Conservation (phyloP, 148 eudicot genomes). For the Pharnaceum exiguum region DNA sequence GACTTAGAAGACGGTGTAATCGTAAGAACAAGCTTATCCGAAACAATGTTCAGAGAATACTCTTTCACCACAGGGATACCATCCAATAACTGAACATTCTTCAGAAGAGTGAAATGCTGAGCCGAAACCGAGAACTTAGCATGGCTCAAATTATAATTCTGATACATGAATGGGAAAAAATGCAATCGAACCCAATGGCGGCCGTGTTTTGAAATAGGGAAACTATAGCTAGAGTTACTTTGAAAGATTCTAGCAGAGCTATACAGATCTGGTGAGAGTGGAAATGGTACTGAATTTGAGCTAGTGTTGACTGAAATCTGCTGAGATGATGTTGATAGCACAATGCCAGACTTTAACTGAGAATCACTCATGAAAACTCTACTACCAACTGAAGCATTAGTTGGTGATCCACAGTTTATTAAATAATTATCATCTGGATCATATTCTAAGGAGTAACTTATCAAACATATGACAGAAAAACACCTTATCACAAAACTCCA, state of each 20-base stretch:
- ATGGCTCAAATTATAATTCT: conserved; percentile 30
- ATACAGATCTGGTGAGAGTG: conserved; percentile 27
- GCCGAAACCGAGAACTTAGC: conserved; percentile 50
- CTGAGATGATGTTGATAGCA: conserved; percentile 42
- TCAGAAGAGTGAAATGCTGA: conserved; percentile 45
- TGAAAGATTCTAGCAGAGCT: conserved; percentile 42
- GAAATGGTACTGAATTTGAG: conserved; percentile 26
- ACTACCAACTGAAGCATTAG: conserved; percentile 31
- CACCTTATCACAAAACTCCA: conserved; percentile 17
- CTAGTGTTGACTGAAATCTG: conserved; percentile 18
- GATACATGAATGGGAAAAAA: conserved; percentile 44
- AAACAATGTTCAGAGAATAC: conserved; percentile 39
- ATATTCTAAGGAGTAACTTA: conserved; percentile 29
- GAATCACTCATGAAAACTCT: conserved; percentile 40
- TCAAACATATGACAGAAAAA: conserved; percentile 32
- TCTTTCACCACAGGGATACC: conserved; percentile 38
- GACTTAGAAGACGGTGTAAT: conserved; percentile 40
- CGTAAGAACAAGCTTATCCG: conserved; percentile 36
- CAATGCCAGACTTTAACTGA: conserved; percentile 18
- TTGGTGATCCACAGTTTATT: conserved; percentile 51
- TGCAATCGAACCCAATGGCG: conserved; percentile 50
- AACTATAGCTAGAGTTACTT: conserved; percentile 36
- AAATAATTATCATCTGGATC: conserved; percentile 45
- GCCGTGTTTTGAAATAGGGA: conserved; percentile 40
- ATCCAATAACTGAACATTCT: conserved; percentile 29